Evolutionary conservation across 2,329 filamentous ascomycete genomes (phyloP).

Genomic region (Colletotrichum incanum): DNA sequence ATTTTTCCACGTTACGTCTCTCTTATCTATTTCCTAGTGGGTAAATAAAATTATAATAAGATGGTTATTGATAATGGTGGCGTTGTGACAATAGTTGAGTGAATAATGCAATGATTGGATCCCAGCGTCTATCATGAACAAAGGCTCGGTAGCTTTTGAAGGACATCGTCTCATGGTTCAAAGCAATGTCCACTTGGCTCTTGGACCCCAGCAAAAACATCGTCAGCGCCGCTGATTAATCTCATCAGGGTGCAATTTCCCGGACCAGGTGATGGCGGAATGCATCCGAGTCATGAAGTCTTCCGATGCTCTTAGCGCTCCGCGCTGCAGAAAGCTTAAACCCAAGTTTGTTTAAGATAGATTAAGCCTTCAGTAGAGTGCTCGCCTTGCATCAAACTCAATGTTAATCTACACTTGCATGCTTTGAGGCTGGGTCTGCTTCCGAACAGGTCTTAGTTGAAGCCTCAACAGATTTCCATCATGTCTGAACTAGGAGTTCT

Average conservation of each 20-base stretch:
- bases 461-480: too few relatives aligned
- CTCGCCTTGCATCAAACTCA: not conserved
- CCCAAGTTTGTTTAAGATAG: not conserved
- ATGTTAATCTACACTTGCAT: not conserved
- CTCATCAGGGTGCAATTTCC: not conserved
- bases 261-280: not conserved
- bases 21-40: too few relatives aligned
- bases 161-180: too few relatives aligned
- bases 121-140: too few relatives aligned
- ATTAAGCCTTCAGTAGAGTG: not conserved
- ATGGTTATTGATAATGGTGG: too few relatives aligned
- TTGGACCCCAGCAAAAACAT: not conserved
- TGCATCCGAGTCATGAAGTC: not conserved
- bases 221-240: not conserved
- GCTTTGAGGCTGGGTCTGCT: not conserved
- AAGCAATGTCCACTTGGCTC: too few relatives aligned
- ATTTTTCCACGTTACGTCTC: too few relatives aligned
- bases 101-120: too few relatives aligned
- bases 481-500: not conserved
- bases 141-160: too few relatives aligned
- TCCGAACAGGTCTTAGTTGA: not conserved
- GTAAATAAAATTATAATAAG: too few relatives aligned
- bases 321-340: conserved; percentile 2
- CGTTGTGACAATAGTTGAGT: too few relatives aligned
- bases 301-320: too few relatives aligned